phyloP scores from a whole-genome alignment of 129 eudicot genomes.

The Ambrosia trifida region DNA sequence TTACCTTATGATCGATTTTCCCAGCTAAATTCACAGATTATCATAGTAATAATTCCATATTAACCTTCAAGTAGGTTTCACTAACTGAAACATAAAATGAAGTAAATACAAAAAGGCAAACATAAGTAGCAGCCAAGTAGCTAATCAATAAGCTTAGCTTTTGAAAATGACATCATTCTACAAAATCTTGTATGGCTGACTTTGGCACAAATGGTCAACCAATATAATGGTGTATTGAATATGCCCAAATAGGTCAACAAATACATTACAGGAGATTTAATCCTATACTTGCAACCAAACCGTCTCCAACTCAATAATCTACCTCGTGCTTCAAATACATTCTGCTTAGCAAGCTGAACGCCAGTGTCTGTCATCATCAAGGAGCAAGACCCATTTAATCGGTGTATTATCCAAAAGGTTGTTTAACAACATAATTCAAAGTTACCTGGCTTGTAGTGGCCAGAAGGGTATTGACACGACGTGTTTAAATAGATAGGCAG shows the following conservation, averaged over 20 bases:
- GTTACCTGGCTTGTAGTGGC: constrained; percentile 49
- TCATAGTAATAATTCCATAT: too few relatives aligned
- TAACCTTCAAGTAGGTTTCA: too few relatives aligned
- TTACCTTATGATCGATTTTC: too few relatives aligned
- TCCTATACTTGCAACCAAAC: constrained; percentile 31
- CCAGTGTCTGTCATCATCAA: constrained; percentile 40
- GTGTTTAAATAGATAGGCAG: constrained; percentile 58
- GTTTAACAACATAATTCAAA: background rate
- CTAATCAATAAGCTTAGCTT: constrained; percentile 28
- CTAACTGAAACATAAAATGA: too few relatives aligned
- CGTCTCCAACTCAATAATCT: constrained; percentile 40
- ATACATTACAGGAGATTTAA: constrained; percentile 27
- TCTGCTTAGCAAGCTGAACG: constrained; percentile 43
- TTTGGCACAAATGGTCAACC: constrained; percentile 23
- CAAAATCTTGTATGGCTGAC: constrained; percentile 35
- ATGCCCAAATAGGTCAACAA: constrained; percentile 22
- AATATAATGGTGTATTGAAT: constrained; percentile 20
- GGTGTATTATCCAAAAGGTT: background rate
- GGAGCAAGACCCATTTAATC: constrained; percentile 1
- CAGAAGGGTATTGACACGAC: constrained; percentile 53
- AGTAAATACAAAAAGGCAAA: too few relatives aligned
- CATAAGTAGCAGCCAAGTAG: background rate
- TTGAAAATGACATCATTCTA: constrained; percentile 36
- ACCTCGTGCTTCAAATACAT: constrained; percentile 60
- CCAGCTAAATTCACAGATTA: too few relatives aligned